A percentile compares a stretch with the other conserved stretches of the same genome.
Conservation (phyloP, 2,329 filamentous ascomycete species). For the Rosellinia necatrix region DNA sequence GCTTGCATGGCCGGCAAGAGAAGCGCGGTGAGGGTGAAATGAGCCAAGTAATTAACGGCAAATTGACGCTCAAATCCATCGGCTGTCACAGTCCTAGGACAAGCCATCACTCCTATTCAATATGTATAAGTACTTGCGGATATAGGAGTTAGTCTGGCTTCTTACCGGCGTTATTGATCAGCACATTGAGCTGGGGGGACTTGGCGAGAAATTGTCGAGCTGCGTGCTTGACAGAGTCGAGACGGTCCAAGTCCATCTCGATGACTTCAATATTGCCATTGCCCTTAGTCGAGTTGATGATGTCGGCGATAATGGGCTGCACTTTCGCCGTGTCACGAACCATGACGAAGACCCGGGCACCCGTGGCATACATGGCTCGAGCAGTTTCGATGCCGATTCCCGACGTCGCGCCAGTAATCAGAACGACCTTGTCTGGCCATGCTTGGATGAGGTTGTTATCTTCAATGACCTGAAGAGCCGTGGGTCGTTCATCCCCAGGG, state of each 20-base stretch:
- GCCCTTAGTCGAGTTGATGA: conserved; percentile 20
- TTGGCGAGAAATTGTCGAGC: conserved; percentile 20
- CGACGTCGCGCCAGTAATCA: conserved; percentile 51
- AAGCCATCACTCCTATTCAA: conserved; percentile 17
- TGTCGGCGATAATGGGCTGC: conserved; percentile 19
- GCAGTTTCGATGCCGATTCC: conserved; percentile 52
- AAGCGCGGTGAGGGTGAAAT: conserved; percentile 56
- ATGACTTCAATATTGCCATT: conserved; percentile 20
- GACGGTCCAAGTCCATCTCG: conserved; percentile 19
- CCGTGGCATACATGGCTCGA: conserved; percentile 48
- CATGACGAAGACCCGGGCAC: conserved; percentile 18
- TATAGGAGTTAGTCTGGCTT: neutral
- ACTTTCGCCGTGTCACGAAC: conserved; percentile 14
- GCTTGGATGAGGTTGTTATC: conserved; percentile 43
- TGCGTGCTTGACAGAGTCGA: conserved; percentile 15
- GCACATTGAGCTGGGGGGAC: conserved; percentile 21
- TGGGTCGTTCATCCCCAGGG: conserved; percentile 47
- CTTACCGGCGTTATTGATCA: conserved; percentile 26
- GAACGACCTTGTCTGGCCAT: conserved; percentile 44
- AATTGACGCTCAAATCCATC: conserved; percentile 56
- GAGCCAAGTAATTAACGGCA: conserved; percentile 54
- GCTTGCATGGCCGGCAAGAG: conserved; percentile 48
- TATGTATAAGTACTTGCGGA: neutral
- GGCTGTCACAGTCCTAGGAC: conserved; percentile 34
- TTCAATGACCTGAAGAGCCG: conserved; percentile 46